Conservation (phyloP, 176 grass and related monocot species). For the Paspalum vaginatum region DNA sequence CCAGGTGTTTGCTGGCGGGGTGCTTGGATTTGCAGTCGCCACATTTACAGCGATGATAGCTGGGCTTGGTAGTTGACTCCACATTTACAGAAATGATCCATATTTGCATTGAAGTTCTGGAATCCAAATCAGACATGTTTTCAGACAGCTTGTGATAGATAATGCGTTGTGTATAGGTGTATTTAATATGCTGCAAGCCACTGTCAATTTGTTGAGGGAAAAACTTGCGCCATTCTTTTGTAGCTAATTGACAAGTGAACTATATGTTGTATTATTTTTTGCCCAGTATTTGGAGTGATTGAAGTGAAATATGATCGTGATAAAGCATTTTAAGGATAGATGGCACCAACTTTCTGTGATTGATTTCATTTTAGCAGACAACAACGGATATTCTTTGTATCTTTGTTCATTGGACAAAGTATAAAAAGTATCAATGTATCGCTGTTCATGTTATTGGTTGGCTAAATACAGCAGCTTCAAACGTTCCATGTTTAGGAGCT, state of each 20-base stretch:
- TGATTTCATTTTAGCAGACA: neutral
- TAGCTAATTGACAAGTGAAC: constrained; percentile 28
- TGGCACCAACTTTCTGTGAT: neutral
- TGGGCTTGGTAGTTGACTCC: constrained; percentile 52
- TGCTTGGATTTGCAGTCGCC: constrained; percentile 81
- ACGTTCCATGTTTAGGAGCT: no score
- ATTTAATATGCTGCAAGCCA: constrained; percentile 20
- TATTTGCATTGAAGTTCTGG: constrained; percentile 27
- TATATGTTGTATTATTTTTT: constrained; percentile 19
- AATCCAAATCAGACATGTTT: constrained; percentile 43
- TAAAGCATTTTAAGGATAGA: neutral
- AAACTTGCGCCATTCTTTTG: constrained; percentile 49
- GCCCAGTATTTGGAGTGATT: constrained; percentile 10
- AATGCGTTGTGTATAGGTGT: constrained; percentile 37
- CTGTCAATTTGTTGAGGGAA: constrained; percentile 1
- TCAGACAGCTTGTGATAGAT: constrained; percentile 15
- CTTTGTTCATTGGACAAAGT: neutral
- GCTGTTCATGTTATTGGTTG: neutral
- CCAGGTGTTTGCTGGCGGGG: constrained; percentile 68
- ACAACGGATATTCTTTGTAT: neutral
- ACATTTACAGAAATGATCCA: constrained; percentile 9
- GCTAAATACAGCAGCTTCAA: neutral
- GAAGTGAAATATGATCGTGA: constrained; percentile 8
- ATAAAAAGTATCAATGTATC: neutral
- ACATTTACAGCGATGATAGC: constrained; percentile 63